These are phyloP conservation scores for Aspergillus bertholletiae DNA, from an alignment of 495 filamentous ascomycete genomes.

Conservation along the genomic window DNA sequence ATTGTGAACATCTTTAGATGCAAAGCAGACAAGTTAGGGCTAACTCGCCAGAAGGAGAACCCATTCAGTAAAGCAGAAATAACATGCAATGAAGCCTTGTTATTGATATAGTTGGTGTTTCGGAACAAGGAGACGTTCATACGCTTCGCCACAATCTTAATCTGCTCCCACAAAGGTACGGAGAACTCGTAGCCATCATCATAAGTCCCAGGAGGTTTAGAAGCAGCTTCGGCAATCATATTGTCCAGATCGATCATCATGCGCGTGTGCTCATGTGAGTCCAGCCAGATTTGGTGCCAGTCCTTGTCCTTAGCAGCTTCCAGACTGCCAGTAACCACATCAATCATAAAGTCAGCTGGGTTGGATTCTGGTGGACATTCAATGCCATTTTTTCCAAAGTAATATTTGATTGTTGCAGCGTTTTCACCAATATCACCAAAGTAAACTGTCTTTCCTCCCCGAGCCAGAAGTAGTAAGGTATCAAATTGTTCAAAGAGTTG, in stretches of 20 bases:
- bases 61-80: constrained; percentile 39
- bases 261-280: constrained; percentile 46
- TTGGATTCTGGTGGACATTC: constrained; percentile 68
- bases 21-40: constrained; percentile 23
- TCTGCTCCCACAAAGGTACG: constrained; percentile 53
- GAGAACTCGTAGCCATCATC: constrained; percentile 53
- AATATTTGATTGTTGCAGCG: constrained; percentile 53
- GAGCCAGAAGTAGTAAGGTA: constrained; percentile 62
- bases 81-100: constrained; percentile 50
- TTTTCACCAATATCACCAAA: constrained; percentile 62
- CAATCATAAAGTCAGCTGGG: constrained; percentile 91
- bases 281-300: constrained; percentile 64
- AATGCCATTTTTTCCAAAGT: constrained; percentile 74
- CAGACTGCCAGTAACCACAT: constrained; percentile 59
- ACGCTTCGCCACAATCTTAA: constrained; percentile 53
- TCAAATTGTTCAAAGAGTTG: constrained; percentile 75
- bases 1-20: constrained; percentile 42
- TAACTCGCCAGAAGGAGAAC: constrained; percentile 43
- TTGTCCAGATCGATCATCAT: constrained; percentile 51
- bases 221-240: constrained; percentile 43
- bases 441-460: constrained; percentile 69
- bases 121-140: constrained; percentile 59
- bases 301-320: constrained; percentile 41
- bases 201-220: constrained; percentile 29
- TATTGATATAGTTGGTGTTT: constrained; percentile 60